Base-by-base conservation (phyloP, 768 basidiomycete genomes). In the Agaricus blazei region DNA sequence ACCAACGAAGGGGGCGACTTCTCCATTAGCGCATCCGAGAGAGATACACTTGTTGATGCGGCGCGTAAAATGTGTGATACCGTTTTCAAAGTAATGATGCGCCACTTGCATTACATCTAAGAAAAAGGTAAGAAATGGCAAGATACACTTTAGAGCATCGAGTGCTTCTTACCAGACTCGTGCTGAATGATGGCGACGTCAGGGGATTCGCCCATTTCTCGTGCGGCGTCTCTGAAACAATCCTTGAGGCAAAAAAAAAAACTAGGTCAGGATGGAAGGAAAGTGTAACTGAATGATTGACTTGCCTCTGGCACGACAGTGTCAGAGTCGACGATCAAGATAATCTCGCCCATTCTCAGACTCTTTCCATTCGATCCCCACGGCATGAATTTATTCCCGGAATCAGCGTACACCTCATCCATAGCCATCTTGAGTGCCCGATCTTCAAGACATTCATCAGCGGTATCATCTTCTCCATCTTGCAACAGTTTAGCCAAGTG, bases 181-280 rank as follows among this genome's bases (percentile, higher is more conserved):
- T 95, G 92, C 65, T 94, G 93, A 61, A 96, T 87, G 69, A 96
- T 93, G 1, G 87, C 90, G 26, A 93, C 78, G 40, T 90, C 86
- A 0, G 86, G 88, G 49, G 83, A 85, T 65, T 85, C 84, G 52
- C 76, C 74, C 75, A 95, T 85, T 70, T 95, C 92, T 40, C 88
- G 78, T 3, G 90, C 91, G 0, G 93, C 93, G 68, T 94, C 91
- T 53, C 90, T 80, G 71, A 96, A 88, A 65, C 91, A 95, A 64
- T 92, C 91, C 69, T 81, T 7, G 2, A 34, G 49, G 4, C 12
- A 26, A 24, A 26, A 19, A 19, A 19, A 19, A 19, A 19, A n/a
- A 34, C 34, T 43, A 24, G 24, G 26, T 41, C 19, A 51, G 19
- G 14, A 50, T 8, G n/a, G 14, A 41, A 41, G 29, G 34, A 11